phyloP scores from a whole-genome alignment of 768 basidiomycete genomes.

The Ramaria sp. region DNA sequence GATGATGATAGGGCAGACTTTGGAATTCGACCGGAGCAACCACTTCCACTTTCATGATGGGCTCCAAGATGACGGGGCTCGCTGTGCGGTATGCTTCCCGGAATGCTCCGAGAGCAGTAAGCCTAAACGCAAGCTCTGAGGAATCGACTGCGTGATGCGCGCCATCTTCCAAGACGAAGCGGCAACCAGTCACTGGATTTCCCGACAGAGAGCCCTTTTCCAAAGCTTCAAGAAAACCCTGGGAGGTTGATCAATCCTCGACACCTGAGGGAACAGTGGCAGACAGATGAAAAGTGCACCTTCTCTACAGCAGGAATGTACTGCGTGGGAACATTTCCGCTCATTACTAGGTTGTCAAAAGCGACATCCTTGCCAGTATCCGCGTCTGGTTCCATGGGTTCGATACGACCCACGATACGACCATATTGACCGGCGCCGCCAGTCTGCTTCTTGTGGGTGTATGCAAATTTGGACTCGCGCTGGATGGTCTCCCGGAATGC shows the following conservation, averaged over 20 bases:
- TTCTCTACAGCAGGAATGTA: constrained; percentile 95
- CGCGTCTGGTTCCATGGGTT: constrained; percentile 61
- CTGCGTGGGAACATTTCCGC: constrained; percentile 81
- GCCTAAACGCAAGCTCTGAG: constrained; percentile 88
- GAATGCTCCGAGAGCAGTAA: constrained; percentile 87
- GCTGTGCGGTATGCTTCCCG: constrained; percentile 77
- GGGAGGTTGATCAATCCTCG: not conserved
- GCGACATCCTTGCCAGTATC: constrained; percentile 75
- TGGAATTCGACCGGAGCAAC: constrained; percentile 96
- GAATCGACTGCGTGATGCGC: constrained; percentile 92
- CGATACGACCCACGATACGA: constrained; percentile 82
- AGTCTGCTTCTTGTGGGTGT: constrained; percentile 96
- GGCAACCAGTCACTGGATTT: constrained; percentile 75
- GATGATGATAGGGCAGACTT: constrained; percentile 31
- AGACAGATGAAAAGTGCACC: constrained; percentile 30
- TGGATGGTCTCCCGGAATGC: constrained; percentile 95
- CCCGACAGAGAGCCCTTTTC: constrained; percentile 87
- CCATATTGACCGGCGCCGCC: constrained; percentile 97
- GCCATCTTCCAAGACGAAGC: constrained; percentile 86
- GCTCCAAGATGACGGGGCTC: constrained; percentile 79
- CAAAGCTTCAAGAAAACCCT: constrained; percentile 93
- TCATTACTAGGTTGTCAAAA: constrained; percentile 85
- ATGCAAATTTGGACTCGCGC: constrained; percentile 69
- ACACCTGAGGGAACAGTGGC: not conserved
- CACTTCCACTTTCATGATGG: constrained; percentile 98